Evolutionary conservation across 768 basidiomycete genomes (phyloP).

Genomic region (Leccinum uliginosum): DNA sequence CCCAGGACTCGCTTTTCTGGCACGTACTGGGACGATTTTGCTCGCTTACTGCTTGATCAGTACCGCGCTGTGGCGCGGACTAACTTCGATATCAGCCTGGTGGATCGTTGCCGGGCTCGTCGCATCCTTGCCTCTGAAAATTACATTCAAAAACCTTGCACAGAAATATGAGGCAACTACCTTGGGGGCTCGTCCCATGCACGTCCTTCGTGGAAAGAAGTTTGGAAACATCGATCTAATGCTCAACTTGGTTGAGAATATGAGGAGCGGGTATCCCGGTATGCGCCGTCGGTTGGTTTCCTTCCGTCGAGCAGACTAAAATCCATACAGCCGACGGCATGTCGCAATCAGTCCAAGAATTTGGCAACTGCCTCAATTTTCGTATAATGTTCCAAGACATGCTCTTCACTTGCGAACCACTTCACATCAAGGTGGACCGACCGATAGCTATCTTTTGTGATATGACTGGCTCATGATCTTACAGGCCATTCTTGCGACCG

Average conservation of each 20-base stretch:
- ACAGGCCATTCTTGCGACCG: conserved; percentile 46
- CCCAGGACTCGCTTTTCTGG: conserved; percentile 15
- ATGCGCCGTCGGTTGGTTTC: conserved; percentile 1
- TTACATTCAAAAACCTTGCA: conserved; percentile 25
- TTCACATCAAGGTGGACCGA: conserved; percentile 44
- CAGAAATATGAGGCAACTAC: conserved; percentile 36
- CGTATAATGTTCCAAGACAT: conserved; percentile 42
- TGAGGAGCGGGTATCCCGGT: conserved; percentile 50
- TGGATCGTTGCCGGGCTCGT: conserved; percentile 29
- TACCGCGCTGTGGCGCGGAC: neutral
- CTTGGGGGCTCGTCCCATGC: conserved; percentile 44
- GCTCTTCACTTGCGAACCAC: conserved; percentile 47
- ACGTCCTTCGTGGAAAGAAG: conserved; percentile 33
- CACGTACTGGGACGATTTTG: neutral
- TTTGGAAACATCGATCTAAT: conserved; percentile 47
- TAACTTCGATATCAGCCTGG: conserved; percentile 36
- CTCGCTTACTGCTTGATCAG: conserved; percentile 1
- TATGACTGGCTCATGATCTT: neutral
- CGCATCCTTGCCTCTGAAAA: conserved; percentile 32
- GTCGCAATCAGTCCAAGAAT: conserved; percentile 27
- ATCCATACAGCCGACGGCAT: conserved; percentile 40
- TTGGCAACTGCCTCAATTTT: conserved; percentile 44
- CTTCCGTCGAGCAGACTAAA: neutral
- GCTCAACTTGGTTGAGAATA: conserved; percentile 30
- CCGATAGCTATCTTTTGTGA: neutral